Evolutionary conservation across 306 rosid species (phyloP).

Genomic region (Prunus mira): DNA sequence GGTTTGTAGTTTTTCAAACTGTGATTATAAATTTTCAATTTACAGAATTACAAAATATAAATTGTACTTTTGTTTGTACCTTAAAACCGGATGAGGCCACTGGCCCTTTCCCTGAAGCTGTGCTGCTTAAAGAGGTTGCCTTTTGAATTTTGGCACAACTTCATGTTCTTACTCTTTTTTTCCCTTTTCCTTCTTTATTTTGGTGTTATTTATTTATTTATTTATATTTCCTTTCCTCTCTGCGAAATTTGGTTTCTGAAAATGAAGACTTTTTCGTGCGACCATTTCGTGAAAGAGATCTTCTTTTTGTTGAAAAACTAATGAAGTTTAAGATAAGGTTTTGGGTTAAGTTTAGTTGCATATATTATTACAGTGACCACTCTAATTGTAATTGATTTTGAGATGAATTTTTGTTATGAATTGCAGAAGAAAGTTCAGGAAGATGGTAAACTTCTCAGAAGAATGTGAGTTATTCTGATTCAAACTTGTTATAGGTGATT

Average conservation of each 20-base stretch:
- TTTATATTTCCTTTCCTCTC: neutral
- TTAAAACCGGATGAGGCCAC: slow-evolving; percentile 50
- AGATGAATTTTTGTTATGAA: slow-evolving; percentile 21
- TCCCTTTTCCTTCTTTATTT: neutral
- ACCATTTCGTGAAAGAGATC: neutral
- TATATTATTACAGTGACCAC: neutral
- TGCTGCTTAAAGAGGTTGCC: slow-evolving; percentile 72
- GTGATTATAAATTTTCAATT: too few relatives aligned
- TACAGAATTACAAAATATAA: too few relatives aligned
- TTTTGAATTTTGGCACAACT: neutral
- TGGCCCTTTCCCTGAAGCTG: slow-evolving; percentile 85
- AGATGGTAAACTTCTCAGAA: slow-evolving; percentile 57
- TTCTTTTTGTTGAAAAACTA: neutral
- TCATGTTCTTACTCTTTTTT: neutral
- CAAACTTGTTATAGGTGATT: slow-evolving; percentile 7
- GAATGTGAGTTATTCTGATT: slow-evolving; percentile 53
- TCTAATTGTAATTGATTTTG: slow-evolving; percentile 14
- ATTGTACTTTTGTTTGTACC: too few relatives aligned
- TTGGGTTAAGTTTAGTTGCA: neutral
- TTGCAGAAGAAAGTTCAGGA: slow-evolving; percentile 47
- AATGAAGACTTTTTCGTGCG: neutral
- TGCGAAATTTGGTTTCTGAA: neutral
- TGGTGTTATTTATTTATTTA: neutral
- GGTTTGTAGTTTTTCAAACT: too few relatives aligned
- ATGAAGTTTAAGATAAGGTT: neutral